Conservation (phyloP, 345 rosid species). For the Carallia pectinifolia region DNA sequence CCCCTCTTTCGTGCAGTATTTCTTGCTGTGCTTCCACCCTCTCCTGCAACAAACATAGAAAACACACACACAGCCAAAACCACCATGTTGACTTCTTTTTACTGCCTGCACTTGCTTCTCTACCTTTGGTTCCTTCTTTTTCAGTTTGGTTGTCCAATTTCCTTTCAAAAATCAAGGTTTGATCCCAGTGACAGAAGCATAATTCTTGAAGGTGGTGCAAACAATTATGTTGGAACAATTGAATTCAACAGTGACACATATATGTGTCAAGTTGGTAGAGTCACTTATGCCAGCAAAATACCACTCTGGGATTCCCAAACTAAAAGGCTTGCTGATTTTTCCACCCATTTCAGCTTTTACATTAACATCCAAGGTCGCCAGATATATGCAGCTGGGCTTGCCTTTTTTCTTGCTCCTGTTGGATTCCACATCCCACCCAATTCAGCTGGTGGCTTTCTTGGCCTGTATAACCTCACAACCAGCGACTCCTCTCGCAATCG, state of each 20-base stretch:
- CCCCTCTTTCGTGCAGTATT: too few species aligned
- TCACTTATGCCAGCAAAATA: slow-evolving; percentile 24
- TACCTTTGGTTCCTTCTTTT: slow-evolving; percentile 3
- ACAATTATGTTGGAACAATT: slow-evolving; percentile 22
- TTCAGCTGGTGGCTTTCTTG: slow-evolving; percentile 41
- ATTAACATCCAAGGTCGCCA: slow-evolving; percentile 12
- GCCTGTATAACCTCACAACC: slow-evolving; percentile 32
- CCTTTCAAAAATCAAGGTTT: slow-evolving; percentile 28
- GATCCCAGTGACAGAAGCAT: slow-evolving; percentile 10
- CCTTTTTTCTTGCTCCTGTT: slow-evolving; percentile 41
- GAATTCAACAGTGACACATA: slow-evolving; percentile 27
- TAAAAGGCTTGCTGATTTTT: slow-evolving; percentile 30
- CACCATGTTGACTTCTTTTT: neutral
- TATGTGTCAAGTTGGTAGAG: slow-evolving; percentile 34
- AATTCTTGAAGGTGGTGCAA: slow-evolving; percentile 38
- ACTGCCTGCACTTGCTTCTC: neutral
- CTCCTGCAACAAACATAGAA: too few species aligned
- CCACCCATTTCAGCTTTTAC: slow-evolving; percentile 32
- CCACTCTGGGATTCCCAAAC: slow-evolving; percentile 34
- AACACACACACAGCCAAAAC: neutral
- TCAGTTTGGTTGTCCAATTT: slow-evolving; percentile 15
- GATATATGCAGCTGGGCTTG: slow-evolving; percentile 17
- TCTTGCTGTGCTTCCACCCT: too few species aligned
- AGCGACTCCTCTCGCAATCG: slow-evolving; percentile 19
- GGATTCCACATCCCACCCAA: slow-evolving; percentile 43